phyloP scores from a whole-genome alignment of 495 filamentous ascomycete species.

The Pyrenopolyporus hunteri region DNA sequence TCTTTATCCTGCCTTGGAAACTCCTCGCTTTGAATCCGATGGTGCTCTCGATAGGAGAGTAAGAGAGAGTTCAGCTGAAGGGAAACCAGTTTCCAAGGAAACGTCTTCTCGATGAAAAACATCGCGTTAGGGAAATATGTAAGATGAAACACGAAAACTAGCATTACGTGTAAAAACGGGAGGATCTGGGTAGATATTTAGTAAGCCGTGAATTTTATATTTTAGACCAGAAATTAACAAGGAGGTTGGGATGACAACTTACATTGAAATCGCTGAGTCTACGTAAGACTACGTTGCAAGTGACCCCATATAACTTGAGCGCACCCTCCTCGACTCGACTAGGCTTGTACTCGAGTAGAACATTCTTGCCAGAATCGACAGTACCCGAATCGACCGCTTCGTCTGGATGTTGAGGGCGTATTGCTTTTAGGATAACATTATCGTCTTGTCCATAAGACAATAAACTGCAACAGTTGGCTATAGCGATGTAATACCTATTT shows the following conservation, averaged over 20 bases:
- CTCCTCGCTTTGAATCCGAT: conserved; percentile 54
- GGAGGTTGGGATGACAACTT: not conserved
- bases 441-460: conserved; percentile 48
- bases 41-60: conserved; percentile 44
- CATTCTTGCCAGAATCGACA: conserved; percentile 5
- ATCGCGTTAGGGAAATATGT: conserved; percentile 59
- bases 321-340: conserved; percentile 25
- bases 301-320: conserved; percentile 36
- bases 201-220: conserved; percentile 5
- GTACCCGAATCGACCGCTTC: conserved; percentile 13
- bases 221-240: not conserved
- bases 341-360: conserved; percentile 9
- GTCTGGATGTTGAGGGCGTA: conserved; percentile 32
- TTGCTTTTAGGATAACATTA: conserved; percentile 44
- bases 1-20: conserved; percentile 63
- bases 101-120: conserved; percentile 45
- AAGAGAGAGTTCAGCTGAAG: conserved; percentile 69
- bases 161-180: conserved; percentile 68
- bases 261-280: conserved; percentile 65
- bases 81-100: conserved; percentile 73
- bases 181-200: conserved; percentile 49
- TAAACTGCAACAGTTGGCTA: conserved; percentile 53
- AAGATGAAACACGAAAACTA: conserved; percentile 72
- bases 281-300: conserved; percentile 60
- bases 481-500: conserved; percentile 61